phyloP scores from a whole-genome alignment of 164 flowering plant genomes.

The Stephania yunnanensis region DNA sequence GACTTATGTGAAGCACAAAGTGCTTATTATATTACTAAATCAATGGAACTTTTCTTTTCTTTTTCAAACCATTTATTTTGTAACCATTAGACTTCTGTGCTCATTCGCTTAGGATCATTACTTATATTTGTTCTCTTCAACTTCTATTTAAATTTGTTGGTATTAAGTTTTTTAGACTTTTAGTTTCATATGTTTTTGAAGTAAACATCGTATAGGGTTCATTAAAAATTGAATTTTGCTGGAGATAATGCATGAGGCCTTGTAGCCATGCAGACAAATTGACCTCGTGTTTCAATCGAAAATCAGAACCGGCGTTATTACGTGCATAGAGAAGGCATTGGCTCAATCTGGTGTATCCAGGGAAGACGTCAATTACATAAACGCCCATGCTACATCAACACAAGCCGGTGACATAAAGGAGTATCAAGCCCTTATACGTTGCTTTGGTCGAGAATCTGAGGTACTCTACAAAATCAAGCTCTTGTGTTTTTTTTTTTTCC shows the following conservation, averaged over 20 bases:
- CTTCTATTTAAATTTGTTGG: not conserved
- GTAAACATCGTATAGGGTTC: not conserved
- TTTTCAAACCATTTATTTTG: not conserved
- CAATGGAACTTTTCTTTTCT: not conserved
- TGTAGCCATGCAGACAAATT: not conserved
- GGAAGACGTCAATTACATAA: slow-evolving; percentile 72
- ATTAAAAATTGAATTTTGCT: not conserved
- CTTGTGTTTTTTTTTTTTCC: not conserved
- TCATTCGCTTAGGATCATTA: too few relatives aligned
- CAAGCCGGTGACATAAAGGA: slow-evolving; percentile 88
- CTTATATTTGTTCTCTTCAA: not conserved
- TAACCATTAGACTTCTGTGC: not conserved
- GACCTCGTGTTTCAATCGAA: not conserved
- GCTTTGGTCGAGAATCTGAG: slow-evolving; percentile 90
- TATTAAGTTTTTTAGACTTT: not conserved
- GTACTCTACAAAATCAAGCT: slow-evolving; percentile 24
- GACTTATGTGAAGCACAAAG: not conserved
- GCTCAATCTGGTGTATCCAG: slow-evolving; percentile 68
- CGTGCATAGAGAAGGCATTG: slow-evolving; percentile 86
- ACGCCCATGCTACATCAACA: slow-evolving; percentile 95
- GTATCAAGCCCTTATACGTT: slow-evolving; percentile 70
- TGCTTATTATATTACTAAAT: not conserved
- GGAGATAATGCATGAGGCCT: too few relatives aligned
- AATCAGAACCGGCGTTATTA: slow-evolving; percentile 66
- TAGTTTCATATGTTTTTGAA: not conserved